Base-by-base conservation (phyloP, 179 eudicot species). In the Nepenthes alata region DNA sequence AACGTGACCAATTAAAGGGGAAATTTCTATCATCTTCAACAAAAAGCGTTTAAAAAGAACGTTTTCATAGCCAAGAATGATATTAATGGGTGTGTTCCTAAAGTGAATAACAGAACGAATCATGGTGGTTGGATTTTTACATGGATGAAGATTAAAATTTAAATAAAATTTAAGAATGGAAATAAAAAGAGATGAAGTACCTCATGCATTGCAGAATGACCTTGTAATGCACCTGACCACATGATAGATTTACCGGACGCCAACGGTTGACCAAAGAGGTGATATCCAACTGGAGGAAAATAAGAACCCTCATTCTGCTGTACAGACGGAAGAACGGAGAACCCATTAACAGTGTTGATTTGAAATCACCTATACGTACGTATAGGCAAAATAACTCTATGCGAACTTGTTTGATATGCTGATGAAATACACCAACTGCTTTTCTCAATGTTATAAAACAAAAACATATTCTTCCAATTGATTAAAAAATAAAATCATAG, bases 211-310 rank as follows among this genome's bases (percentile, higher is more conserved):
- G 56, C 68, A 66, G 79, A 62, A 16, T 60, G 72, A 66, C 73
- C 74, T 57, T 70, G 80, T 38, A 62, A 70, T 36, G 58, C 60
- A 59, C 70, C 75, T 56, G 77, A 64, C 77, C 72, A 75, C 63
- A 62, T 59, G 11, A 50, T 3, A 39, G 58, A 11, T 8, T 70
- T 56, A 3, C n/a, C 15, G 9, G 69, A 53, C n/a, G 68, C 70
- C 74, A 75, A 58, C 38, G 83, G 79, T 62, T 71, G 78, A 47
- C 78, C 79, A 63, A 74, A 72, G 47, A 74, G 76, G 11, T 76
- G 62, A 47, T 67, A 57, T 53, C 71, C 70, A 39, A 71, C 76
- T 50, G 67, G 35, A 59, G 69, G 63, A 60, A 57, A 35, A 66
- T 72, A 78, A 58, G 72, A 52, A 62, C 57, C 68, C 71, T 70